These are phyloP conservation scores for Botrytis paeoniae DNA, from an alignment of 2,329 filamentous ascomycete species.

Conservation along the genomic window DNA sequence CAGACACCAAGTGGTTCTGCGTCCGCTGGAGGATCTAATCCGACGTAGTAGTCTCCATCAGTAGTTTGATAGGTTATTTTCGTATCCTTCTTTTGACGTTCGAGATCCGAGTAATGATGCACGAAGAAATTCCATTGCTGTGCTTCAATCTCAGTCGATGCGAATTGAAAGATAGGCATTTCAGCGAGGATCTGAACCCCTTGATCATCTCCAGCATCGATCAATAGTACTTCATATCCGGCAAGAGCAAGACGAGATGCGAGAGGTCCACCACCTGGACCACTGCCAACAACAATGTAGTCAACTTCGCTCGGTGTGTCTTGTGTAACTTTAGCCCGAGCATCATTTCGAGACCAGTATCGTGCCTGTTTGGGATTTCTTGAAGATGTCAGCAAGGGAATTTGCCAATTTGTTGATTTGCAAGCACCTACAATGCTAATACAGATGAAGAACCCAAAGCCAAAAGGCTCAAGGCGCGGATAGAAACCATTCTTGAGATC, in stretches of 20 bases:
- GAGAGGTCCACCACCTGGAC: constrained; percentile 50
- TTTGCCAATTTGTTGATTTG: not conserved
- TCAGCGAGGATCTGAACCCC: constrained; percentile 44
- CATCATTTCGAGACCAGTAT: constrained; percentile 15
- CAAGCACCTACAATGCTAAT: constrained; percentile 7
- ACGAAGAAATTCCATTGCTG: constrained; percentile 50
- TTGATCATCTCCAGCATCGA: constrained; percentile 54
- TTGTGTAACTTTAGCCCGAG: not conserved
- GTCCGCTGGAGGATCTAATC: constrained; percentile 29
- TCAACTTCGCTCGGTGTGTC: constrained; percentile 35
- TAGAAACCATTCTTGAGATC: not conserved
- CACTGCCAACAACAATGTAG: constrained; percentile 53
- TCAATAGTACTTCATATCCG: constrained; percentile 50
- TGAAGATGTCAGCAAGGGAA: not conserved
- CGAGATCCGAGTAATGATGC: constrained; percentile 26
- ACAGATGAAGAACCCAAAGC: constrained; percentile 6
- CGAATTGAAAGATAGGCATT: constrained; percentile 47
- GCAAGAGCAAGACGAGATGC: constrained; percentile 50
- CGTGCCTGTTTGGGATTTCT: constrained; percentile 12
- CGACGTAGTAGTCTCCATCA: constrained; percentile 33
- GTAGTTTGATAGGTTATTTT: constrained; percentile 40
- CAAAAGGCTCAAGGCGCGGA: not conserved
- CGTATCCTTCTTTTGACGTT: constrained; percentile 23
- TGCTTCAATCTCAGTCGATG: constrained; percentile 45
- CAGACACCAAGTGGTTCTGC: constrained; percentile 32